Percentiles rank a stretch among this genome's conserved stretches.
Conservation (phyloP, 2,329 filamentous ascomycete species). For the Fusarium ramigenum region DNA sequence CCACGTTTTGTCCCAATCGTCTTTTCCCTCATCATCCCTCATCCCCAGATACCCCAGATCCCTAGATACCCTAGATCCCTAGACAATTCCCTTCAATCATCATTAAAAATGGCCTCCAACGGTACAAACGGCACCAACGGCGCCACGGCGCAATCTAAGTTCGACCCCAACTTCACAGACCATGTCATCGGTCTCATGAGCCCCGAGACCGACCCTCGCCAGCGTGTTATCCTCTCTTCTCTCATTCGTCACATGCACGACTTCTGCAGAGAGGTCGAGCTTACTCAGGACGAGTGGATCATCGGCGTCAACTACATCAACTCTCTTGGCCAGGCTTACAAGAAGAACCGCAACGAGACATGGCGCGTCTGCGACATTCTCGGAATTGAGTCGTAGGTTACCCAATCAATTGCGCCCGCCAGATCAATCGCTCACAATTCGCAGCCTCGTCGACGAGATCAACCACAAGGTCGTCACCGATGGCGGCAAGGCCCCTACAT, state of each 20-base stretch:
- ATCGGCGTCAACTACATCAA: slow-evolving; percentile 79
- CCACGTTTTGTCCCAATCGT: neutral
- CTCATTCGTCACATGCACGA: slow-evolving; percentile 80
- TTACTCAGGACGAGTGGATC: slow-evolving; percentile 82
- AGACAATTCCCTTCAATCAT: neutral
- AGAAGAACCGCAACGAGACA: slow-evolving; percentile 76
- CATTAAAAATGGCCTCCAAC: slow-evolving; percentile 31
- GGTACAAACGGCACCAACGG: slow-evolving; percentile 31
- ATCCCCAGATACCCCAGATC: neutral
- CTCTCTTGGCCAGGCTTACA: slow-evolving; percentile 74
- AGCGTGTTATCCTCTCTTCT: slow-evolving; percentile 69
- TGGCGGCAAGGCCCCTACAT: slow-evolving; percentile 71
- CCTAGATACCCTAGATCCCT: neutral
- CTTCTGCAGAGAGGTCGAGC: slow-evolving; percentile 80
- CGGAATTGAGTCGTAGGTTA: slow-evolving; percentile 74
- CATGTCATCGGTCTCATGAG: slow-evolving; percentile 79
- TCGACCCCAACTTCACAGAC: slow-evolving; percentile 81
- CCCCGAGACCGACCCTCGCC: slow-evolving; percentile 71
- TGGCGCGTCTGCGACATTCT: slow-evolving; percentile 78
- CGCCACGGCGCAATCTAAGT: slow-evolving; percentile 49
- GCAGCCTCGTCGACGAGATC: slow-evolving; percentile 58
- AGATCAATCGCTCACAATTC: neutral
- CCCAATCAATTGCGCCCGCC: neutral
- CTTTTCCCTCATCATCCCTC: neutral
- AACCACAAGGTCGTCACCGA: slow-evolving; percentile 71